Conservation (phyloP, 2,329 filamentous ascomycete species). For the Xylaria sp. region DNA sequence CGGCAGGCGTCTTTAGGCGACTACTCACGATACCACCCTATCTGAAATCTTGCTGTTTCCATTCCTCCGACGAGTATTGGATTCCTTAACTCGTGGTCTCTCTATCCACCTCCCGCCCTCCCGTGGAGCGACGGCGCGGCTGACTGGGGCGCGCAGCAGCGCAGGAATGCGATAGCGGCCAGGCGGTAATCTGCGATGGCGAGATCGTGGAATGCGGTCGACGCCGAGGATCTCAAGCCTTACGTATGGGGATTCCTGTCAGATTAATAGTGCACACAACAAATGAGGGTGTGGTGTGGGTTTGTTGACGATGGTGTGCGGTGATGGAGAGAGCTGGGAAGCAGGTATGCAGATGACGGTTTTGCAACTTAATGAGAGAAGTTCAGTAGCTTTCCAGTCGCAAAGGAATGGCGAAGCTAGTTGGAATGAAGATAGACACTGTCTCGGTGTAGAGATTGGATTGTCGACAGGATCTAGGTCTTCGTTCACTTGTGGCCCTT, state of each 20-base stretch:
- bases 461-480: constrained; percentile 43
- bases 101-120: constrained; percentile 49
- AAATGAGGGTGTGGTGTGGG: constrained; percentile 30
- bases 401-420: constrained; percentile 34
- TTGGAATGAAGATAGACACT: constrained; percentile 43
- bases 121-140: constrained; percentile 49
- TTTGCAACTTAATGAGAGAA: constrained; percentile 48
- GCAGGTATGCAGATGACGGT: constrained; percentile 40
- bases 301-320: constrained; percentile 19
- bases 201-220: constrained; percentile 38
- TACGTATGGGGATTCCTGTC: constrained; percentile 39
- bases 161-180: constrained; percentile 35
- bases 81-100: constrained; percentile 38
- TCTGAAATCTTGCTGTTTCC: constrained; percentile 47
- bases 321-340: constrained; percentile 31
- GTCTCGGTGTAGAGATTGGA: constrained; percentile 39
- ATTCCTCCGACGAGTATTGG: constrained; percentile 36
- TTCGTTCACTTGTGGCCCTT: constrained; percentile 42
- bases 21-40: constrained; percentile 51
- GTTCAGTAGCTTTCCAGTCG: constrained; percentile 43
- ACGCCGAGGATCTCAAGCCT: constrained; percentile 34
- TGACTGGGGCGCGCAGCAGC: constrained; percentile 41
- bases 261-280: constrained; percentile 43
- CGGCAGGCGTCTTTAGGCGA: not conserved
- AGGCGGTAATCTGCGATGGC: constrained; percentile 20